phyloP scores from a whole-genome alignment of 106 monocot species.

The Dioscorea dumetorum region DNA sequence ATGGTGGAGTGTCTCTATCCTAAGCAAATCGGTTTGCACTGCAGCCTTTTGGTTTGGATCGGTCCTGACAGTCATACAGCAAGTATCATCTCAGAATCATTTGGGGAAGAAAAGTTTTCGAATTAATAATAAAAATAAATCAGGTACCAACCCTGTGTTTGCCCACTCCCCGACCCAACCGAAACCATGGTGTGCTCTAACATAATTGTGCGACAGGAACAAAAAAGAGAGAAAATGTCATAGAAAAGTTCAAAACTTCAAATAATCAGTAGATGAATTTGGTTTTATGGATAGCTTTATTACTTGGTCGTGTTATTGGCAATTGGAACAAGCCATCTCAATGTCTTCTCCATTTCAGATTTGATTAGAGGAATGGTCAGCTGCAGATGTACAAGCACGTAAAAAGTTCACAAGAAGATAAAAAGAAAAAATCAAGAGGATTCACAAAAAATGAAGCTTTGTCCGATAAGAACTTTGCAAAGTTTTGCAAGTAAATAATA shows the following conservation, averaged over 20 bases:
- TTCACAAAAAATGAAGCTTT: too few species aligned
- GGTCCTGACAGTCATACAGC: slow-evolving; percentile 27
- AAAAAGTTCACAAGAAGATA: too few species aligned
- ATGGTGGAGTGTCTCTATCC: slow-evolving; percentile 88
- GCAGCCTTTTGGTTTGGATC: slow-evolving; percentile 52
- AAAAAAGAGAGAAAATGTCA: neutral
- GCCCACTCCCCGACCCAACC: slow-evolving; percentile 99
- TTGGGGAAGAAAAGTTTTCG: neutral
- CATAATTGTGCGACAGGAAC: neutral
- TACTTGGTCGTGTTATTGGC: slow-evolving; percentile 96
- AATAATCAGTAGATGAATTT: neutral
- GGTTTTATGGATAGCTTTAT: neutral
- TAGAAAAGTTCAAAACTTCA: neutral
- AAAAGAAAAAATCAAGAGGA: too few species aligned
- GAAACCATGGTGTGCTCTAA: slow-evolving; percentile 94
- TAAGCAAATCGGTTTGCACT: slow-evolving; percentile 50
- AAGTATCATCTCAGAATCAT: neutral
- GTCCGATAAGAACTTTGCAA: neutral
- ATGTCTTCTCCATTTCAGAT: slow-evolving; percentile 90
- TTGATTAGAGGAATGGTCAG: slow-evolving; percentile 70
- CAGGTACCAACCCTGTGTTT: slow-evolving; percentile 62
- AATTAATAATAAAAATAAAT: neutral
- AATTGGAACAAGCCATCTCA: slow-evolving; percentile 92
- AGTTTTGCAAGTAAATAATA: slow-evolving; percentile 4
- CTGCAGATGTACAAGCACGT: slow-evolving; percentile 21